These are phyloP conservation scores for Colletotrichum sp. DNA, from an alignment of 2,329 filamentous ascomycete species.

Conservation along the genomic window DNA sequence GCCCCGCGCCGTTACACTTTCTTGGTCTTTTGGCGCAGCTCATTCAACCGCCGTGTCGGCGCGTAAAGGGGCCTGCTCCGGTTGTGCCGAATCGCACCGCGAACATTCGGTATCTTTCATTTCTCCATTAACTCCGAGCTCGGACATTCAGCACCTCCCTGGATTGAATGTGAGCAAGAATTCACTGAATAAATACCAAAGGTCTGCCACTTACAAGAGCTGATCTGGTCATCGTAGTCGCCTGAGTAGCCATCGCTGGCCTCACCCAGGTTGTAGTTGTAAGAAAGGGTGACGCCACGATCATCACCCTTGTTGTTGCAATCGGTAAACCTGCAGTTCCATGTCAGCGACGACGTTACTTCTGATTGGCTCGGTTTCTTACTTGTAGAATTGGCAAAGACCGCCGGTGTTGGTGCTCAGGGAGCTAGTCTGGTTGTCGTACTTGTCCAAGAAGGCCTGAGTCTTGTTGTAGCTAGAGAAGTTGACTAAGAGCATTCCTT, in stretches of 20 bases:
- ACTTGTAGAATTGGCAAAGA: slow-evolving; percentile 17
- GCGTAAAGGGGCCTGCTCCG: not conserved
- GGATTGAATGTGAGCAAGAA: not conserved
- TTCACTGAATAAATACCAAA: not conserved
- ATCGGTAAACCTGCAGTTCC: not conserved
- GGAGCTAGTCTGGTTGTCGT: slow-evolving; percentile 8
- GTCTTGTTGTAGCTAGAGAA: slow-evolving; percentile 8
- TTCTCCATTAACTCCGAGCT: not conserved
- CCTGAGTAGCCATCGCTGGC: not conserved
- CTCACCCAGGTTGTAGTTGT: slow-evolving; percentile 9
- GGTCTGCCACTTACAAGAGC: slow-evolving; percentile 5
- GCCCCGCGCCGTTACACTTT: not conserved
- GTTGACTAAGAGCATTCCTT: not conserved
- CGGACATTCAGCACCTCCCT: slow-evolving; percentile 13
- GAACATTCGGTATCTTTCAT: not conserved
- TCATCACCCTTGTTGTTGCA: slow-evolving; percentile 17
- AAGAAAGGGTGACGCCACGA: not conserved
- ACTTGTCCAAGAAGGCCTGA: slow-evolving; percentile 4
- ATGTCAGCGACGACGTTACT: not conserved
- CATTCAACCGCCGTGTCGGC: not conserved
- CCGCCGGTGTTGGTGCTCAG: slow-evolving; percentile 15
- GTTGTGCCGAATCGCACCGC: not conserved
- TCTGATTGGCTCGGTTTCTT: not conserved
- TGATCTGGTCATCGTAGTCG: slow-evolving; percentile 18
- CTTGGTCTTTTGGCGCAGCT: not conserved